Evolutionary conservation across 331 rosid species (phyloP), one percentile per base, ranked within the genome.

Genomic region (Malus hybrid): DNA sequence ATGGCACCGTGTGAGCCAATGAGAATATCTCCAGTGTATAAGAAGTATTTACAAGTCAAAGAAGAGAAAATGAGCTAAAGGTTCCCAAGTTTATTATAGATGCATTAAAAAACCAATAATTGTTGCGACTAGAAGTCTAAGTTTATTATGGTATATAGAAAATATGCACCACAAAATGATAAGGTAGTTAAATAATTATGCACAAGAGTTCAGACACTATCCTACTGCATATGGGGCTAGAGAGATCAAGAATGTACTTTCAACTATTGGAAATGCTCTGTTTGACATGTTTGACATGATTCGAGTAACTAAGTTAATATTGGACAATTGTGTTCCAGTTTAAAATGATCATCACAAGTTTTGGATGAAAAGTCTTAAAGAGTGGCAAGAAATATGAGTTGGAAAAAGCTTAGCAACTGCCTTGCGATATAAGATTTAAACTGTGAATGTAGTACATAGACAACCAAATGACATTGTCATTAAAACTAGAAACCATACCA

Each of bases 1-100:
- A 87, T 67, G 10, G 85, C 81, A 15, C 99, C 99, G 2, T 88
- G 87, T 13, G 92, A 63, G 84, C 82, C 97, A 34, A 94, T 85
- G 8, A 94, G 87, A 83, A 94, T 50, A 80, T 94, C 90, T 66
- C 99, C 99, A 15, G 97, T 90, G 87, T 89, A 79, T 19, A 69
- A 70, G 62, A 60, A 72, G 65, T 14, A 63, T 54, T 56, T 29
- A 15, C 55, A 78, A 73, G 42, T 67, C 34, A 56, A 32, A 33
- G 65, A 76, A 22, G 56, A 65, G 42, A 3, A 50, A 77, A 64
- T 33, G 65, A 75, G 24, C 36, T 57, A 46, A 65, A 65, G 62
- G 55, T 34, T 6, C 32, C 50, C 33, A n/a, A 8, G 7, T 16
- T 16, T 11, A 18, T 48, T 2, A 24, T 22, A 57, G 46, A 13